Conservation (phyloP, 176 grass and related monocot genomes). For the Chloris gayana region DNA sequence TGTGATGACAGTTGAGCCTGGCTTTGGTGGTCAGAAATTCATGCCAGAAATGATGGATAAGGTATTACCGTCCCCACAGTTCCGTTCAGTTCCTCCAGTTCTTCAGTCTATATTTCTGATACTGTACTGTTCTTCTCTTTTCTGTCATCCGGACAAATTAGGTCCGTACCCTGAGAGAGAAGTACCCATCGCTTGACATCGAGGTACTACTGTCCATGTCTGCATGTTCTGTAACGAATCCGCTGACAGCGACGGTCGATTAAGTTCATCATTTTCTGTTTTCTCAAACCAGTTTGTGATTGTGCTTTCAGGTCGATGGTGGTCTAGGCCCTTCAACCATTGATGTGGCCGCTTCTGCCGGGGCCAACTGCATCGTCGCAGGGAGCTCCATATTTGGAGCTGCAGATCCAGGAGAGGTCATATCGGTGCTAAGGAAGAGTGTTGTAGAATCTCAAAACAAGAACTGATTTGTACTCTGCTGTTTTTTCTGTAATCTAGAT, state of each 20-base stretch:
- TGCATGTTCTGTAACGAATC: background rate
- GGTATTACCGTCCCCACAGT: constrained; percentile 37
- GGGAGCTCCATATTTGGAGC: constrained; percentile 92
- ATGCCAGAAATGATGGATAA: constrained; percentile 99
- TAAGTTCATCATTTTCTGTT: background rate
- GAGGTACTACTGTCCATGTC: constrained; percentile 56
- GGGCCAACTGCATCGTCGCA: constrained; percentile 96
- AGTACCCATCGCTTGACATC: constrained; percentile 92
- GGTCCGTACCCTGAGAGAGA: constrained; percentile 85
- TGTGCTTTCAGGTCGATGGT: constrained; percentile 69
- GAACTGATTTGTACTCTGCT: constrained; percentile 26
- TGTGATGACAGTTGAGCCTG: constrained; percentile 98
- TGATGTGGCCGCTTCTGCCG: constrained; percentile 64
- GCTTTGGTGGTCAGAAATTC: constrained; percentile 97
- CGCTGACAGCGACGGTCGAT: background rate
- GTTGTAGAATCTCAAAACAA: constrained; percentile 58
- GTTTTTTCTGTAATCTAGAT: constrained; percentile 29
- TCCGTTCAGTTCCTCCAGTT: background rate
- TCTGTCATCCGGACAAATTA: constrained; percentile 37
- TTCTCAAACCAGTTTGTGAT: background rate
- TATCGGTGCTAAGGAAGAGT: constrained; percentile 75
- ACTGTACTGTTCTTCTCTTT: background rate
- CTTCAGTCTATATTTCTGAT: background rate
- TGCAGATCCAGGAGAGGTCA: constrained; percentile 64
- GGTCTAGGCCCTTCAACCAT: constrained; percentile 95